These are phyloP conservation scores for Nicotiana otophora DNA, from an alignment of 257 asterid genomes.

Conservation along the genomic window DNA sequence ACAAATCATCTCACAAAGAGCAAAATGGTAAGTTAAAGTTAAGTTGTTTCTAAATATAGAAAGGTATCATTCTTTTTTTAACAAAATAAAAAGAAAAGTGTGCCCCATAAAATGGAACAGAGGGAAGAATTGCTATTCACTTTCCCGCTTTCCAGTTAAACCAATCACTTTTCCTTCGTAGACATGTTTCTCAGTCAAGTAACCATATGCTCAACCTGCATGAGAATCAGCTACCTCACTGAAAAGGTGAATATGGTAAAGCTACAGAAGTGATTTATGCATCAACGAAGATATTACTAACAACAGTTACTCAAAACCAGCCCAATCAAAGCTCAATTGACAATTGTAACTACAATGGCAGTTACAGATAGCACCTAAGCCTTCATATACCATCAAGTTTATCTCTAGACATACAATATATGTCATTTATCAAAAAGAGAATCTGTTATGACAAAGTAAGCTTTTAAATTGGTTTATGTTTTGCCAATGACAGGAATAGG, in stretches of 20 bases:
- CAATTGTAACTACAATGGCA: neutral
- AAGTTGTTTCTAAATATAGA: no score
- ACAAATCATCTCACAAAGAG: no score
- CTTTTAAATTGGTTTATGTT: neutral
- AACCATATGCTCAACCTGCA: neutral
- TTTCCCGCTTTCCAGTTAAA: neutral
- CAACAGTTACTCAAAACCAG: neutral
- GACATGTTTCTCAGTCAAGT: neutral
- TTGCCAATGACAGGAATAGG: neutral
- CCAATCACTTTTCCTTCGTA: neutral
- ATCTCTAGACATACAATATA: neutral
- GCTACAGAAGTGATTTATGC: neutral
- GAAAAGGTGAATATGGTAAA: neutral
- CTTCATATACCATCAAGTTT: neutral
- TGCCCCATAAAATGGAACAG: no score
- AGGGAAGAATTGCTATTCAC: neutral
- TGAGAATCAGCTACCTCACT: neutral
- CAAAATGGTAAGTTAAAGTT: no score
- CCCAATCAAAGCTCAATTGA: neutral
- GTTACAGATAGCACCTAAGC: neutral
- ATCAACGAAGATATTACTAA: neutral
- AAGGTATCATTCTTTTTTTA: no score
- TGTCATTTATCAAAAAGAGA: neutral
- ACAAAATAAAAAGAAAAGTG: no score
- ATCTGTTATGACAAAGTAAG: neutral